Conservation (phyloP, 805 yeast species). For the Yarrowia alimentaria region DNA sequence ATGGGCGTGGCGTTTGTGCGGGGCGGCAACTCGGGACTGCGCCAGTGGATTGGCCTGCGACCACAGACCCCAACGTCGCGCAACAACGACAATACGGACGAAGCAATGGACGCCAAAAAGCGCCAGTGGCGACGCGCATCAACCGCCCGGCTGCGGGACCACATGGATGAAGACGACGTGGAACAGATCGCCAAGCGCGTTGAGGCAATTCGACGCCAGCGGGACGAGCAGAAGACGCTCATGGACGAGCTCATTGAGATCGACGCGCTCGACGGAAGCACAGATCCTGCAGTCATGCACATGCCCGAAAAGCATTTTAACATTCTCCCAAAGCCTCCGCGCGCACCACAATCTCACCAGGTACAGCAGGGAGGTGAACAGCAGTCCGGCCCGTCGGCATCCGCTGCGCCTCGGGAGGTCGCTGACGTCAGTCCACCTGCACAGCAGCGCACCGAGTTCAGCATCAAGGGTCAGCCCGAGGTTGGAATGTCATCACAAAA, state of each 20-base stretch:
- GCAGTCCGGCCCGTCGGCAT: background rate
- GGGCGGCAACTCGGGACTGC: constrained; percentile 4
- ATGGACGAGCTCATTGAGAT: constrained; percentile 20
- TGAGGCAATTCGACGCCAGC: constrained; percentile 18
- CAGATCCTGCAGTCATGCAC: constrained; percentile 1
- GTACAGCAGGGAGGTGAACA: background rate
- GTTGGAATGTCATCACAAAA: constrained; percentile 6
- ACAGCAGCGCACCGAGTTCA: background rate
- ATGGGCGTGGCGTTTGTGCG: constrained; percentile 21
- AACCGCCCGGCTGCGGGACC: constrained; percentile 4
- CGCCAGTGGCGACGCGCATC: constrained; percentile 23
- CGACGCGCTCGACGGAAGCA: constrained; percentile 17
- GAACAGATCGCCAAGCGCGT: constrained; percentile 18
- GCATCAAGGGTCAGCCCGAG: constrained; percentile 16
- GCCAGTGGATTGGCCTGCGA: constrained; percentile 11
- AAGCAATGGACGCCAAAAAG: constrained; percentile 29
- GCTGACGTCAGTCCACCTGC: background rate
- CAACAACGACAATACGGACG: constrained; percentile 24
- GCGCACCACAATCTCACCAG: background rate
- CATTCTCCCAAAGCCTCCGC: constrained; percentile 12
- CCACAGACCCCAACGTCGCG: constrained; percentile 20
- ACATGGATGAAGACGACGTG: constrained; percentile 22
- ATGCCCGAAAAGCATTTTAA: background rate
- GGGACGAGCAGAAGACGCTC: constrained; percentile 26
- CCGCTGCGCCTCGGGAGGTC: background rate